Percentiles rank a stretch among this genome's conserved stretches.
Evolutionary conservation across 176 grass and related monocot genomes (phyloP).

Genomic region (Bromus sterilis): DNA sequence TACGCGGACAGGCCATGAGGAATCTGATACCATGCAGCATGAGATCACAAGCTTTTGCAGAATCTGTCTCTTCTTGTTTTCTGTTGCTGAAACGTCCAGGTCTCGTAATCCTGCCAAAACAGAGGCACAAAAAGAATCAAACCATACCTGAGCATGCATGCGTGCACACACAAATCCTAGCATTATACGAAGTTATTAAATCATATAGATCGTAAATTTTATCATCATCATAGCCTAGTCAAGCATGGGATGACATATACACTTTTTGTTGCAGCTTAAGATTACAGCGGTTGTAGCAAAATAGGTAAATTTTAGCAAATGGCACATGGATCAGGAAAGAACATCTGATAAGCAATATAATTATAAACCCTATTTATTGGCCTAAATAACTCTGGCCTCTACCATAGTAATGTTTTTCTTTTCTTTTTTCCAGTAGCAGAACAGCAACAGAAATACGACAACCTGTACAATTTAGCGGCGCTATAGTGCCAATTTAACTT

Average conservation of each 20-base stretch:
- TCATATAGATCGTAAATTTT: background rate
- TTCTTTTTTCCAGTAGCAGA: background rate
- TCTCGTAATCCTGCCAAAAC: background rate
- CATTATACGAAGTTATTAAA: background rate
- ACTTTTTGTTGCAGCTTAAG: background rate
- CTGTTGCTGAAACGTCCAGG: background rate
- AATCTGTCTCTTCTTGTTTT: slow-evolving; percentile 16
- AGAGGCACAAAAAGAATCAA: background rate
- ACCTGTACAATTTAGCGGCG: too few species aligned
- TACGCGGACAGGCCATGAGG: background rate
- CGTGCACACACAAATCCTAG: background rate
- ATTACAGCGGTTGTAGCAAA: background rate
- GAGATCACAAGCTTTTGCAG: background rate
- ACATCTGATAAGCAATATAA: background rate
- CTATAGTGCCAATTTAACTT: too few species aligned
- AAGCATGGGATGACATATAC: background rate
- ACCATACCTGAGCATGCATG: background rate
- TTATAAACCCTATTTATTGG: background rate
- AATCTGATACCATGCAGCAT: slow-evolving; percentile 18
- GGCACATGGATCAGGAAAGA: background rate
- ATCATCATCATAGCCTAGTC: background rate
- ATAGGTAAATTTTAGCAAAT: background rate
- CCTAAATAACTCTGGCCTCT: background rate
- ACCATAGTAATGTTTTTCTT: background rate
- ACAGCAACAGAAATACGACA: background rate